A percentile compares a stretch with the other conserved stretches of the same genome.
phyloP scores from a whole-genome alignment of 78 protist species.

The Dictyostelium citrinum region DNA sequence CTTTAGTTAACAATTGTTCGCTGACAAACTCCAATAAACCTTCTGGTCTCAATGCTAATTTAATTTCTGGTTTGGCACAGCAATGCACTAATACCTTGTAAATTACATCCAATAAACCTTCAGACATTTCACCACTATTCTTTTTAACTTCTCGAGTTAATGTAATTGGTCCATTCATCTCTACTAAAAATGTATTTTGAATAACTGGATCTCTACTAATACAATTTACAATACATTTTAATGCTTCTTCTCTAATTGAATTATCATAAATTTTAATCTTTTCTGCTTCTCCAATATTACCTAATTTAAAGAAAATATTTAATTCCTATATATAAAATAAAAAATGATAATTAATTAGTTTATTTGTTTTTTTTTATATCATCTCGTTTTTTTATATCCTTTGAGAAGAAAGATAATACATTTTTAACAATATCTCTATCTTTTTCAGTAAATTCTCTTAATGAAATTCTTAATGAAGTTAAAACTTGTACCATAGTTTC shows the following conservation, averaged over 20 bases:
- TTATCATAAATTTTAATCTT: slow-evolving; percentile 28
- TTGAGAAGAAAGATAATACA: too few relatives aligned
- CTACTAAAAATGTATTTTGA: not conserved
- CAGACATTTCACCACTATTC: not conserved
- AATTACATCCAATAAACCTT: slow-evolving; percentile 15
- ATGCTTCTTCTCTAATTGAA: slow-evolving; percentile 53
- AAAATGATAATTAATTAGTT: not conserved
- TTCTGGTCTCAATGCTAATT: not conserved
- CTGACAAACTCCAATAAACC: slow-evolving; percentile 27
- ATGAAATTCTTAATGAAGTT: slow-evolving; percentile 28
- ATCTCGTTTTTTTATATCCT: too few relatives aligned
- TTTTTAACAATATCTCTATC: not conserved
- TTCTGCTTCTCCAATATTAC: slow-evolving; percentile 65
- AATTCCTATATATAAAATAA: not conserved
- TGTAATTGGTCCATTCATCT: slow-evolving; percentile 36
- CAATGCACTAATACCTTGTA: slow-evolving; percentile 55
- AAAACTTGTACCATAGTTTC: slow-evolving; percentile 1
- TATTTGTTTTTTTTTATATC: too few relatives aligned
- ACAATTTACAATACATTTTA: slow-evolving; percentile 46
- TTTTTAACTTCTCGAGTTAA: not conserved
- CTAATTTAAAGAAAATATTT: slow-evolving; percentile 44
- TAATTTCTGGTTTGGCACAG: slow-evolving; percentile 3
- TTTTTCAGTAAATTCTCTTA: slow-evolving; percentile 10
- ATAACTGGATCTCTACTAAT: slow-evolving; percentile 6
- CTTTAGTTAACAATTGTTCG: not conserved